Conservation (phyloP, 768 basidiomycete genomes). For the Hypholoma fasciculare region DNA sequence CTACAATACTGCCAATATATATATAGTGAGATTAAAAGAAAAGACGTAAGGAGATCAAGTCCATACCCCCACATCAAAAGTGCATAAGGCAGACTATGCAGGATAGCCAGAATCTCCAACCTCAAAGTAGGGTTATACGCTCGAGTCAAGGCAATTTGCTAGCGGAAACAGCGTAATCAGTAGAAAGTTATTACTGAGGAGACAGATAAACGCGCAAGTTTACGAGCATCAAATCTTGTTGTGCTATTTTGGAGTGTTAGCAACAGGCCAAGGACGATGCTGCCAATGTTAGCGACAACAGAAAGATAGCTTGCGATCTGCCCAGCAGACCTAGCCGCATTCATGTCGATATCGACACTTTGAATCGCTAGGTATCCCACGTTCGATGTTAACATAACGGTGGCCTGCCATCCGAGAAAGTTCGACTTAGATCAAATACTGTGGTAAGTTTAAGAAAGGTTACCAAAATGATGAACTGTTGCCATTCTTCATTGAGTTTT, state of each 20-base stretch:
- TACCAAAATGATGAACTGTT: slow-evolving; percentile 55
- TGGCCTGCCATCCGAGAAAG: slow-evolving; percentile 37
- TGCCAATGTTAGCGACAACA: slow-evolving; percentile 45
- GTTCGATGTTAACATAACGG: slow-evolving; percentile 58
- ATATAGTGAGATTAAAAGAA: neutral
- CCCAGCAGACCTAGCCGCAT: slow-evolving; percentile 32
- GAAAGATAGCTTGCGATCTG: slow-evolving; percentile 55
- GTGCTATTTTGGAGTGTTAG: slow-evolving; percentile 44
- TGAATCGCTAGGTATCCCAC: slow-evolving; percentile 60
- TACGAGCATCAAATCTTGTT: slow-evolving; percentile 32
- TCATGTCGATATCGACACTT: slow-evolving; percentile 30
- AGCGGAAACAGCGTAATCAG: neutral
- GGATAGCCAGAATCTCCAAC: slow-evolving; percentile 27
- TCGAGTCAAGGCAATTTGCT: slow-evolving; percentile 27
- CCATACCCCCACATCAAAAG: slow-evolving; percentile 33
- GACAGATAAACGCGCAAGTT: slow-evolving; percentile 32
- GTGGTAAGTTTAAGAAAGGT: slow-evolving; percentile 8
- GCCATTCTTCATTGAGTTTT: slow-evolving; percentile 48
- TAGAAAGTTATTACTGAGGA: slow-evolving; percentile 3
- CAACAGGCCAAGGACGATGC: slow-evolving; percentile 46
- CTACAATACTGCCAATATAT: slow-evolving; percentile 14
- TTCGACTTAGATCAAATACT: neutral
- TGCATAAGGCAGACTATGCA: slow-evolving; percentile 30
- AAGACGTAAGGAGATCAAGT: neutral
- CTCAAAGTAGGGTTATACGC: slow-evolving; percentile 25